A percentile compares a stretch with the other conserved stretches of the same genome.
phyloP scores from a whole-genome alignment of 2,329 filamentous ascomycete genomes.

The Plenodomus lindquistii region DNA sequence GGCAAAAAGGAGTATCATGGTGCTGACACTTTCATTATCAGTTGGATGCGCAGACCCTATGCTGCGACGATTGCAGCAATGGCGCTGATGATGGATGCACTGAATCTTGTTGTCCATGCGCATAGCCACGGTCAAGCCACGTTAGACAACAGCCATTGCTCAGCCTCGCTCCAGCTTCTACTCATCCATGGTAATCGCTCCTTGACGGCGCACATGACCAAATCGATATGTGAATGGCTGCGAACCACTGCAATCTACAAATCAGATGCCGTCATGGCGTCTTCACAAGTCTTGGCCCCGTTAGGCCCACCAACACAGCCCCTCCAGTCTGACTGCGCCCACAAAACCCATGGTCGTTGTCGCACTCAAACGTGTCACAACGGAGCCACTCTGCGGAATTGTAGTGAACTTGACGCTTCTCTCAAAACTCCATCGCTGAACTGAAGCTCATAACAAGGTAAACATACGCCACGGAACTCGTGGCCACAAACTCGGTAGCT shows the following conservation, averaged over 20 bases:
- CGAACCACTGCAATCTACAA: neutral
- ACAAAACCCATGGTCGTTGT: neutral
- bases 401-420: neutral
- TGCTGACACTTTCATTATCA: no score
- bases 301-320: neutral
- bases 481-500: neutral
- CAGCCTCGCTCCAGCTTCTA: neutral
- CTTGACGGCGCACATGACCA: neutral
- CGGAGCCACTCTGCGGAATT: neutral
- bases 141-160: neutral
- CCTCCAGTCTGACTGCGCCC: neutral
- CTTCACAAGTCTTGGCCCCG: neutral
- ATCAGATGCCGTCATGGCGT: neutral
- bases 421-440: neutral
- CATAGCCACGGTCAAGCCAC: neutral
- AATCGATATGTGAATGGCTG: neutral
- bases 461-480: no score
- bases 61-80: no score
- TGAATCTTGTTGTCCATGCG: no score
- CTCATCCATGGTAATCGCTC: no score
- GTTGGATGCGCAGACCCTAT: no score
- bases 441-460: slow-evolving; percentile 1
- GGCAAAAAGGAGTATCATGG: no score
- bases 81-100: no score
- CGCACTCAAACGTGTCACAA: neutral